Evolutionary conservation across 169 alveolate genomes (phyloP).

Genomic region (Cryptosporidium canis): DNA sequence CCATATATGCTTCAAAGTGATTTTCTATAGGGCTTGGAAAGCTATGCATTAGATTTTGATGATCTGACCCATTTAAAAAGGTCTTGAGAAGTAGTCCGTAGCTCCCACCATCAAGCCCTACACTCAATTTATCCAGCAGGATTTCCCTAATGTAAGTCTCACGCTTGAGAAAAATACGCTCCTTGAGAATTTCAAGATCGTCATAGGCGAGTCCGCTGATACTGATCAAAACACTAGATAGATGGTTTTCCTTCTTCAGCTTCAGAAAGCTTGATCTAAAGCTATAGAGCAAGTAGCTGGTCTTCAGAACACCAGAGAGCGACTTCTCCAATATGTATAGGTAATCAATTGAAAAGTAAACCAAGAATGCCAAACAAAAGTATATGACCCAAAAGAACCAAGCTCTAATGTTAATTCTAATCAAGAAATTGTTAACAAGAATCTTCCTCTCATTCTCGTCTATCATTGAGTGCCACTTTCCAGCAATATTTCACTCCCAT

Average conservation of each 20-base stretch:
- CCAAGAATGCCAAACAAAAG: neutral
- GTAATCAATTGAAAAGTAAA: neutral
- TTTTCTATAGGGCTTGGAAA: neutral
- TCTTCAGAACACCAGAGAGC: neutral
- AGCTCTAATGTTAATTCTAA: neutral
- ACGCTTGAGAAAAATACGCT: neutral
- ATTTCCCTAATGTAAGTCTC: neutral
- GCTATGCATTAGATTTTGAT: neutral
- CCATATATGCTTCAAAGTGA: neutral
- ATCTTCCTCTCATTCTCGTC: neutral
- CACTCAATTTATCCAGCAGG: neutral
- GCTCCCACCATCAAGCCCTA: neutral
- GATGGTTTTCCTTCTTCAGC: neutral
- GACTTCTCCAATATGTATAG: neutral
- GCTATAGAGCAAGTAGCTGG: neutral
- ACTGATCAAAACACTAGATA: neutral
- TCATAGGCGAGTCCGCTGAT: neutral
- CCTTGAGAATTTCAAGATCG: neutral
- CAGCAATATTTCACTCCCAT: neutral
- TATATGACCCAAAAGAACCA: neutral
- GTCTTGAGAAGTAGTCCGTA: neutral
- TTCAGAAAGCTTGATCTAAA: neutral
- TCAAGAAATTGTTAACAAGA: neutral
- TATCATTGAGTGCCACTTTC: neutral
- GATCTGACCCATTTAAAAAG: neutral